These are phyloP conservation scores for Pleurotus ostreatus DNA, from an alignment of 768 basidiomycete species.

Conservation along the genomic window DNA sequence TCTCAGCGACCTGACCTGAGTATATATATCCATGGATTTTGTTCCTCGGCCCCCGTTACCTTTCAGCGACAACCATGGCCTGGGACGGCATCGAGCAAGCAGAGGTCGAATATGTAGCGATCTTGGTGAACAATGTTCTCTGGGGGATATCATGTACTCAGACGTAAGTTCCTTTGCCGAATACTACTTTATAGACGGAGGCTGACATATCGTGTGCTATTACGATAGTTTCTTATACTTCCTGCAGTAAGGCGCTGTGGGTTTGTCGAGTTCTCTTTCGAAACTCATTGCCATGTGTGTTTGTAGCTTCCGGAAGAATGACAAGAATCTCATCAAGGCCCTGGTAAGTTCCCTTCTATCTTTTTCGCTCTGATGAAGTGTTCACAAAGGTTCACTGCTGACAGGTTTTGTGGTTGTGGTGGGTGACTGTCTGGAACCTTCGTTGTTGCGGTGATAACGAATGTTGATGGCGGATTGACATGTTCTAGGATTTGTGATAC, in stretches of 20 bases:
- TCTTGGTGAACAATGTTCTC: conserved; percentile 4
- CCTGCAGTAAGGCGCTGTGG: background rate
- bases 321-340: conserved; percentile 3
- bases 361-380: background rate
- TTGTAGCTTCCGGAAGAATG: conserved; percentile 5
- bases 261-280: background rate
- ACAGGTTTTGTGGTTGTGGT: conserved; percentile 1
- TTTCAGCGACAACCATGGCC: background rate
- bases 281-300: background rate
- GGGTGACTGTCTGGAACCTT: background rate
- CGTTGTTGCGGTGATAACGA: background rate
- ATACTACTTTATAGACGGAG: background rate
- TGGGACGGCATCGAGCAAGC: conserved; percentile 1
- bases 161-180: background rate
- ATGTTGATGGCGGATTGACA: background rate
- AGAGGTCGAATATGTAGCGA: conserved; percentile 5
- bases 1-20: no score
- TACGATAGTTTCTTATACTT: conserved; percentile 1
- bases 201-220: background rate
- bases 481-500: conserved; percentile 3
- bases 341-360: background rate
- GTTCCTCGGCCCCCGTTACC: background rate
- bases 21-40: background rate
- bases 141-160: conserved; percentile 7
- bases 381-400: background rate